Base-by-base conservation (phyloP, 768 basidiomycete genomes). In the Tulasnella sp. region DNA sequence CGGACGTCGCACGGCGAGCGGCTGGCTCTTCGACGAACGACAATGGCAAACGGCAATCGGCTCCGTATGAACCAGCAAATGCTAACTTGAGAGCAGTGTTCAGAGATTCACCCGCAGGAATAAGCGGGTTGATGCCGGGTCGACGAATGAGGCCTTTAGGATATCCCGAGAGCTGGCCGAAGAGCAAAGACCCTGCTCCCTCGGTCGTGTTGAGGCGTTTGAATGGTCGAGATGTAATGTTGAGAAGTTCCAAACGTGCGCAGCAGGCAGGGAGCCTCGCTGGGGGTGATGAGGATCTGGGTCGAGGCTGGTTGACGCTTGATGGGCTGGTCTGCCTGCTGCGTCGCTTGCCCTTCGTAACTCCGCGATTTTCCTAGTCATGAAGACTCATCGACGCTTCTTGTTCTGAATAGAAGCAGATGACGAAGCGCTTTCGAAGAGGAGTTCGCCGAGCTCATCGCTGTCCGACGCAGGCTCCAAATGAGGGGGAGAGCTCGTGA, bases 391-490 rank as follows among this genome's bases (percentile, higher is more conserved):
- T 17, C 72, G 52, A 12, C 72, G 34, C 62, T 74, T 74, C 37
- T 39, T 63, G 35, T 16, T 74, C 19, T 47, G 12, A 14, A 63
- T 40, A 3, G 41, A 41, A 5, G 26, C 63, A 16, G 71, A 35
- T 34, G 68, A 72, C 9, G 74, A 74, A 41, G 34, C 40, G 29
- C 74, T 63, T 5, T 74, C 74, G 73, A 74, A 74, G 66, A 74
- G 74, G 22, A 74, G 67, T 29, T 63, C 35, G 1, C 74, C 83
- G 76, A 91, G 87, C n/a, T 79, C 81, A 8, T 83, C 84, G 41
- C 83, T 79, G 0, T 85, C 84, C 0, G 87, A 83, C 16, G 83
- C 85, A 29, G 86, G 84, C 11, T 88, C 36, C 29, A 67, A 62
- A 17, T 35, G 64, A 36, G 79, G 77, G 68, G 79, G 72, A 76